A percentile compares a stretch with the other conserved stretches of the same genome.
Evolutionary conservation across 129 eudicot species (phyloP).

Genomic region (Helichrysum umbraculigerum): DNA sequence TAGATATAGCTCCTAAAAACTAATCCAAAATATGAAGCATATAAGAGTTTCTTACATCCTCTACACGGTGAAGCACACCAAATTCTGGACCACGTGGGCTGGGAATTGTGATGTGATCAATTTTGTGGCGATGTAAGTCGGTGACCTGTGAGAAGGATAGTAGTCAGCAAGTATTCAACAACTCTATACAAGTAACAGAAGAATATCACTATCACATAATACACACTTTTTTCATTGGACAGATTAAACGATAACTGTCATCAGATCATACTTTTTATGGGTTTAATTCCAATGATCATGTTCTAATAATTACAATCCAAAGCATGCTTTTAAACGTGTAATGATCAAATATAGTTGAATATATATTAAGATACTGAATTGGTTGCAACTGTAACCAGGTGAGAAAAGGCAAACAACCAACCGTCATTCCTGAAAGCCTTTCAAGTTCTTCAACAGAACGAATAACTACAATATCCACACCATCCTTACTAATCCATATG

Average conservation of each 20-base stretch:
- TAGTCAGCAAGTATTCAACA: conserved; percentile 9
- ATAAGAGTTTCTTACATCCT: conserved; percentile 53
- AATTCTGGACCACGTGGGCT: conserved; percentile 63
- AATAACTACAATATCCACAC: conserved; percentile 65
- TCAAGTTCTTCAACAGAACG: conserved; percentile 73
- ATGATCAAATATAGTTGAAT: neutral
- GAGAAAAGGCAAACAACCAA: conserved; percentile 19
- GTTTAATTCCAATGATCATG: neutral
- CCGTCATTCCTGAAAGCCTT: conserved; percentile 68
- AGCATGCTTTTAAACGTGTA: neutral
- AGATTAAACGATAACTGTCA: neutral
- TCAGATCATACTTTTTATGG: neutral
- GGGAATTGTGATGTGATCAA: conserved; percentile 88
- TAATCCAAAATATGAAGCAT: neutral
- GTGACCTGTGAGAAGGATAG: conserved; percentile 47
- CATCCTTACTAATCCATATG: conserved; percentile 84
- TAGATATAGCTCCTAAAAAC: neutral
- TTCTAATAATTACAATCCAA: neutral
- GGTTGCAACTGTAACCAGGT: neutral
- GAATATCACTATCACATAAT: neutral
- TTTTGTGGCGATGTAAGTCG: conserved; percentile 88
- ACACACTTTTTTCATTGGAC: neutral
- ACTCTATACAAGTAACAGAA: conserved; percentile 42
- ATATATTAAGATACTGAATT: neutral
- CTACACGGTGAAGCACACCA: conserved; percentile 86